Evolutionary conservation across 2,329 filamentous ascomycete genomes (phyloP).

Genomic region (Amesomyces nigricolor): DNA sequence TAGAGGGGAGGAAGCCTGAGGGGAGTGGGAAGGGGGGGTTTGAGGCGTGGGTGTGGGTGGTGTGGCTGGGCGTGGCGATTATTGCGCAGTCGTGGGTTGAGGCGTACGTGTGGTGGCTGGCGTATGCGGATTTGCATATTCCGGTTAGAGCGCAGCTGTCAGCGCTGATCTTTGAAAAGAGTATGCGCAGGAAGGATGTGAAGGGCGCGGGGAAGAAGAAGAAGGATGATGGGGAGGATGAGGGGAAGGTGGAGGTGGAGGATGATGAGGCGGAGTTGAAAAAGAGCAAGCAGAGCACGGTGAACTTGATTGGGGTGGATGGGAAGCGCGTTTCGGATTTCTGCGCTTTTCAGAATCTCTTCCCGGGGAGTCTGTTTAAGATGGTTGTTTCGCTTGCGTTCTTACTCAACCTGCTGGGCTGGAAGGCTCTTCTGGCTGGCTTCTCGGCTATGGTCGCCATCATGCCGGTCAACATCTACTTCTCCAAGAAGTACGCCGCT

Average conservation of each 20-base stretch:
- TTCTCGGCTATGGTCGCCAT: conserved; percentile 58
- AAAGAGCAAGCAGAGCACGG: conserved; percentile 61
- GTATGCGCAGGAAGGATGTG: conserved; percentile 70
- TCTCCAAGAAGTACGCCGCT: conserved; percentile 57
- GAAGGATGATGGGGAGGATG: conserved; percentile 29
- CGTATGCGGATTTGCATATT: conserved; percentile 56
- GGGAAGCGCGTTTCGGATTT: conserved; percentile 64
- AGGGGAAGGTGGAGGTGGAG: conserved; percentile 34
- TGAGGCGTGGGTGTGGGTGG: conserved; percentile 62
- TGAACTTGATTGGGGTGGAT: conserved; percentile 77
- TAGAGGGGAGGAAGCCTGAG: conserved; percentile 50
- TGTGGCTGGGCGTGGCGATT: conserved; percentile 56
- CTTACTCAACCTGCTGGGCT: conserved; percentile 64
- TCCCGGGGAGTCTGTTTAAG: conserved; percentile 57
- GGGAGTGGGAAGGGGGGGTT: conserved; percentile 38
- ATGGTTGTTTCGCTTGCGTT: conserved; percentile 61
- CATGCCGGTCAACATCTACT: conserved; percentile 62
- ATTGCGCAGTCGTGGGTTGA: conserved; percentile 57
- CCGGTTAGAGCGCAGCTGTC: conserved; percentile 66
- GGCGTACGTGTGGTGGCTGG: conserved; percentile 61
- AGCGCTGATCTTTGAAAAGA: conserved; percentile 69
- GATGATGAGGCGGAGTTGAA: conserved; percentile 42
- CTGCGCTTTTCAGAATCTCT: conserved; percentile 58
- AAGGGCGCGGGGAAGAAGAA: conserved; percentile 54
- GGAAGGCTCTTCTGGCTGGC: conserved; percentile 61